Percentiles rank a stretch among this genome's conserved stretches.
Evolutionary conservation across 345 rosid species (phyloP).

Genomic region (Euphorbia pulcherrima): DNA sequence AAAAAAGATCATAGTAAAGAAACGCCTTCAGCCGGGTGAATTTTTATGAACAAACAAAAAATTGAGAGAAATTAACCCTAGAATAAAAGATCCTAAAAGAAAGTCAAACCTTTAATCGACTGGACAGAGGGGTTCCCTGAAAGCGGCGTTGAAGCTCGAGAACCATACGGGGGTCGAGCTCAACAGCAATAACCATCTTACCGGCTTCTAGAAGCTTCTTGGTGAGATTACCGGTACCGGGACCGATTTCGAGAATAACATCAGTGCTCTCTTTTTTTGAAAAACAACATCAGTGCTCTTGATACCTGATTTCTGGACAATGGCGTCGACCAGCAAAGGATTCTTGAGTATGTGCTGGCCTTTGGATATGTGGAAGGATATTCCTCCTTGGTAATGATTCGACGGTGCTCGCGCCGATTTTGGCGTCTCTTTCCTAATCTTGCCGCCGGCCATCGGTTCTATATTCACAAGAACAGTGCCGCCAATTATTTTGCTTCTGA

Average conservation of each 20-base stretch:
- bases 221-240: slow-evolving; percentile 91
- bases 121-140: slow-evolving; percentile 67
- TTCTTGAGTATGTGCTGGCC: slow-evolving; percentile 89
- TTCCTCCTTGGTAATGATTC: slow-evolving; percentile 75
- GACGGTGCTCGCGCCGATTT: slow-evolving; percentile 48
- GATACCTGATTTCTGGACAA: slow-evolving; percentile 82
- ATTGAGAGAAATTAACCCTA: neutral
- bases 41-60: neutral
- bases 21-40: neutral
- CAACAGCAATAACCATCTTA: slow-evolving; percentile 74
- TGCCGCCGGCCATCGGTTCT: slow-evolving; percentile 70
- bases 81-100: neutral
- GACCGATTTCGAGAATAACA: slow-evolving; percentile 83
- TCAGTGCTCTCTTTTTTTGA: slow-evolving; percentile 80
- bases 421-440: slow-evolving; percentile 64
- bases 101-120: slow-evolving; percentile 46
- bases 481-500: neutral
- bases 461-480: too few relatives aligned
- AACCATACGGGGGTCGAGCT: slow-evolving; percentile 88
- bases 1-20: neutral
- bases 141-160: slow-evolving; percentile 88
- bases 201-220: slow-evolving; percentile 89
- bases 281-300: slow-evolving; percentile 74
- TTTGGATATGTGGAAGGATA: slow-evolving; percentile 82
- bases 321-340: slow-evolving; percentile 73